These are phyloP conservation scores for Dothistroma septosporum DNA, from an alignment of 2,329 filamentous ascomycete species.

Conservation along the genomic window DNA sequence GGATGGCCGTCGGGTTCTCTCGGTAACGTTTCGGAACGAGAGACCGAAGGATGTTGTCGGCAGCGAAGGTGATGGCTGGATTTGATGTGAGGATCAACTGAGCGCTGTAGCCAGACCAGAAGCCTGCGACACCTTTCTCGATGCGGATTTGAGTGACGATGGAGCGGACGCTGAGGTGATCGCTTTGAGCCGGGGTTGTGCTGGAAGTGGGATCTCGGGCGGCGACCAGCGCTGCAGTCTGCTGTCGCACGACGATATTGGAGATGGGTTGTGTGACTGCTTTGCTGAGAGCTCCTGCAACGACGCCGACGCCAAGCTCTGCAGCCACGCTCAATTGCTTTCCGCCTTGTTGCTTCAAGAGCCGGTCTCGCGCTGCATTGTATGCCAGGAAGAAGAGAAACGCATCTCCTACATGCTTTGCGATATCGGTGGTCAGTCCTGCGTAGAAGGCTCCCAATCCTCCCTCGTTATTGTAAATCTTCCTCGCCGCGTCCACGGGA, in stretches of 20 bases:
- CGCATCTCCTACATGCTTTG: conserved; percentile 58
- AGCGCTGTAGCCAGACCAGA: conserved; percentile 87
- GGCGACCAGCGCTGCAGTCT: conserved; percentile 59
- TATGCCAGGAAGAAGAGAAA: conserved; percentile 87
- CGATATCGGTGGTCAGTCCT: conserved; percentile 42
- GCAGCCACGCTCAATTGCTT: conserved; percentile 57
- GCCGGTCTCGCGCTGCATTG: conserved; percentile 51
- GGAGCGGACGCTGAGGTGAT: conserved; percentile 44
- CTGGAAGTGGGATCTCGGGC: conserved; percentile 36
- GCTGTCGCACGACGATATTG: conserved; percentile 77
- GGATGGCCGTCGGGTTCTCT: conserved; percentile 49
- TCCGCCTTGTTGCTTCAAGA: conserved; percentile 38
- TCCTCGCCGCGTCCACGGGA: conserved; percentile 64
- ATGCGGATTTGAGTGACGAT: conserved; percentile 61
- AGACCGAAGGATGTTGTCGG: conserved; percentile 68
- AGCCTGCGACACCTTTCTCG: conserved; percentile 68
- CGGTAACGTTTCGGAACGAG: conserved; percentile 54
- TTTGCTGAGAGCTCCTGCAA: conserved; percentile 71
- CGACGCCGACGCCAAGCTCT: conserved; percentile 68
- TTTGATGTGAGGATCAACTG: conserved; percentile 77
- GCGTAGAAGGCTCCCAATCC: conserved; percentile 63
- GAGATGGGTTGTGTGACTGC: conserved; percentile 74
- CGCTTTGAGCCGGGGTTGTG: conserved; percentile 23
- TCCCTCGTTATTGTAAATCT: conserved; percentile 70
- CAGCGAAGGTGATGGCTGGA: conserved; percentile 78